Evolutionary conservation across 139 green algal species (phyloP), one percentile per base, ranked within the genome.

Genomic region (Microglena sp.): DNA sequence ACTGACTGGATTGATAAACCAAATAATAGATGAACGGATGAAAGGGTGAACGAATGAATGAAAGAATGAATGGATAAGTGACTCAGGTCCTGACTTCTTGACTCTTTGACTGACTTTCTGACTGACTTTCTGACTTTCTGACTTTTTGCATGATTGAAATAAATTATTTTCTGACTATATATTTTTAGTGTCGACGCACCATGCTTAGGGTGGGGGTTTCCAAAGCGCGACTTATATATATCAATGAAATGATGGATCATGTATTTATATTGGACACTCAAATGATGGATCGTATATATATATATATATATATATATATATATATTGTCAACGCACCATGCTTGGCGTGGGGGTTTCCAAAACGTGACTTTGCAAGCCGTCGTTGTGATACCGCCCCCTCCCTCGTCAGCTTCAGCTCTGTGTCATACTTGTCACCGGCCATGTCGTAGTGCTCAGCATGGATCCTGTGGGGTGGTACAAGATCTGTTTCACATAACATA

Each of bases 1-100:
- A 24, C 26, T 21, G 87, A 93, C 63, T 44, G 92, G 62, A 84
- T 83, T 44, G 72, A 70, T 11, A 68, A 67, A 3, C 72, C 92
- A 36, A 82, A 93, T 71, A 76, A 78, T 31, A 67, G 68, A 8
- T 40, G 55, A 1, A 61, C 86, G 21, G 86, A 84, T 0, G 86
- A 92, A 32, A 55, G 72, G 6, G 65, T 79, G 34, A 66, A 76
- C 56, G 18, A 31, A 64, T 28, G 56, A 64, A 44, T 64, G 53
- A 60, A 32, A 21, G 43, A 53, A 18, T 53, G 43, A 53, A 53
- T 53, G 18, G 18, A 18, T 18, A 18, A 53, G 18, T 53, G 18
- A 18, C 43, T 18, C 21, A 24, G 18, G 18, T 53, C 43, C n/a
- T n/a, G 18, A 53, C 21, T 18, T 53, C 18, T 53, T 18, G 18